phyloP scores from a whole-genome alignment of 2,329 filamentous ascomycete species.

The Arthrobotrys megalospora region DNA sequence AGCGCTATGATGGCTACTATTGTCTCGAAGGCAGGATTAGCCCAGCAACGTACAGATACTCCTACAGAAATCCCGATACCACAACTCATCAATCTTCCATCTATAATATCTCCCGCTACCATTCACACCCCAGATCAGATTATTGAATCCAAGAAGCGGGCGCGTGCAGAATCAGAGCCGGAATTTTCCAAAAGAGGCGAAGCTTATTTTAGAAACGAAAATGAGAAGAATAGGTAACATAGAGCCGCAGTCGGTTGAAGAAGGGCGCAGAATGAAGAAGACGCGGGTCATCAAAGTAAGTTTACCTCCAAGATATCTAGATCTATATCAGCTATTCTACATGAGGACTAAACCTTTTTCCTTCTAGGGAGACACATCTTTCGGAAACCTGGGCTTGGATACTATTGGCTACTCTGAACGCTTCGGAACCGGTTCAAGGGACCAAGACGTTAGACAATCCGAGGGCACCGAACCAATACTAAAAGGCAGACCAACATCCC shows the following conservation, averaged over 20 bases:
- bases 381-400: not conserved
- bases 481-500: not conserved
- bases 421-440: not conserved
- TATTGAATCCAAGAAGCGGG: slow-evolving; percentile 27
- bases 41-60: not conserved
- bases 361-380: slow-evolving; percentile 2
- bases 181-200: slow-evolving; percentile 35
- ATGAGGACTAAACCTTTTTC: not conserved
- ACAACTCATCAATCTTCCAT: slow-evolving; percentile 7
- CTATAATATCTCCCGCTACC: not conserved
- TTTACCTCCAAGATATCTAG: not conserved
- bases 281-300: slow-evolving; percentile 13
- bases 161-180: slow-evolving; percentile 1
- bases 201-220: slow-evolving; percentile 1
- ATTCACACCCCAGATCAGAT: slow-evolving; percentile 6
- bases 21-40: slow-evolving; percentile 15
- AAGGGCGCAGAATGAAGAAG: slow-evolving; percentile 22
- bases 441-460: too few species aligned
- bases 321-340: too few species aligned
- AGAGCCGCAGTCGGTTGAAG: not conserved
- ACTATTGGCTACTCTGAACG: not conserved
- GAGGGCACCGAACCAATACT: not conserved
- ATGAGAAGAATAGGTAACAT: not conserved
- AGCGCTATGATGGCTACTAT: slow-evolving; percentile 26
- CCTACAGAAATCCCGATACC: not conserved